Conservation (phyloP, 2,329 filamentous ascomycete genomes). For the Grosmannia huntii region DNA sequence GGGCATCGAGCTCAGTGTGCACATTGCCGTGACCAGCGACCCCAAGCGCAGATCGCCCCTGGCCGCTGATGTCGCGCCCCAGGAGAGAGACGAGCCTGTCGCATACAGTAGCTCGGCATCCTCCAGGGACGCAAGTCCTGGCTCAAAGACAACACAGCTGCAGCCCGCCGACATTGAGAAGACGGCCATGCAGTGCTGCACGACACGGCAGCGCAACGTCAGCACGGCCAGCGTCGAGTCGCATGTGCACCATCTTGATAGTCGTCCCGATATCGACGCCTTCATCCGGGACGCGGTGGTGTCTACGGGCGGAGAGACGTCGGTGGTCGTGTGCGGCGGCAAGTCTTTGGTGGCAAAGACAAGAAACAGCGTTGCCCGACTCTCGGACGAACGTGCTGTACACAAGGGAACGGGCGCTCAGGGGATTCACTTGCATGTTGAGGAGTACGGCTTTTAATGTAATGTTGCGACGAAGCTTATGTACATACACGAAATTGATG, state of each 20-base stretch:
- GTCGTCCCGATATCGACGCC: slow-evolving; percentile 35
- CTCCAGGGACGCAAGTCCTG: background rate
- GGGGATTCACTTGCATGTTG: slow-evolving; percentile 46
- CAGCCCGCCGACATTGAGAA: slow-evolving; percentile 16
- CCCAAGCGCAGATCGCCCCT: background rate
- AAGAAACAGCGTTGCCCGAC: slow-evolving; percentile 39
- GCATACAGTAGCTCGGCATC: slow-evolving; percentile 1
- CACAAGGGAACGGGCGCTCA: slow-evolving; percentile 53
- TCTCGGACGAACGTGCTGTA: slow-evolving; percentile 49
- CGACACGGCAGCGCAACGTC: slow-evolving; percentile 2
- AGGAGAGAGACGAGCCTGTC: background rate
- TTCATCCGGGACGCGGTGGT: slow-evolving; percentile 43
- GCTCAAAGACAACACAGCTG: background rate
- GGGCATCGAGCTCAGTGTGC: slow-evolving; percentile 37
- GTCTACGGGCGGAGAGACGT: slow-evolving; percentile 46
- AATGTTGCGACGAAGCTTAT: background rate
- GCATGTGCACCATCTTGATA: slow-evolving; percentile 31
- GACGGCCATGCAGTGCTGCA: slow-evolving; percentile 1
- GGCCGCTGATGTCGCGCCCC: background rate
- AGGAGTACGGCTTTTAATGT: slow-evolving; percentile 35
- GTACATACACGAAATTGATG: background rate
- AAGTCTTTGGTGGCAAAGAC: slow-evolving; percentile 38
- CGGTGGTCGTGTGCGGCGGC: slow-evolving; percentile 47
- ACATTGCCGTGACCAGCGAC: slow-evolving; percentile 39
- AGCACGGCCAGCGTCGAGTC: slow-evolving; percentile 21